These are phyloP conservation scores for Kalanchoe fedtschenkoi DNA, from an alignment of 164 flowering plant genomes.

Conservation along the genomic window DNA sequence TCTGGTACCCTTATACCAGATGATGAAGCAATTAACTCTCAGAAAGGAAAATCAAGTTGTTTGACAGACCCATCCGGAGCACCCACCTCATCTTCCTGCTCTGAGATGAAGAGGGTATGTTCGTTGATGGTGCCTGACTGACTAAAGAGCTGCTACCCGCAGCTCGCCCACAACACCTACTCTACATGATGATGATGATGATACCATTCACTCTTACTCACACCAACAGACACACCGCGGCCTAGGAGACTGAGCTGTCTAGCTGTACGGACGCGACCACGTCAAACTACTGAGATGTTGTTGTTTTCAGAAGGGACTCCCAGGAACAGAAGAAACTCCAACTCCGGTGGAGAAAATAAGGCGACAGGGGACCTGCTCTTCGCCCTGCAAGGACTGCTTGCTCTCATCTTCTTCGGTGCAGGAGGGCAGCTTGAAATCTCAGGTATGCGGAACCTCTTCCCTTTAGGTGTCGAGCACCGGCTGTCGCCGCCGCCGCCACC, in stretches of 20 bases:
- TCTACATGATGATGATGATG: too few species aligned
- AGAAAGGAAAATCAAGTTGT: neutral
- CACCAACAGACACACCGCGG: neutral
- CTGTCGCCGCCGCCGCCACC: neutral
- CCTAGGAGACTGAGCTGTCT: neutral
- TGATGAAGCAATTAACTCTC: too few species aligned
- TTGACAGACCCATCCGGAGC: too few species aligned
- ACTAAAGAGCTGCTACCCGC: too few species aligned
- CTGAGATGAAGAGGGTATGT: too few species aligned
- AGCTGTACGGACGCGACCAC: neutral
- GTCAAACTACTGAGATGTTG: neutral
- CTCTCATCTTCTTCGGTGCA: conserved; percentile 42
- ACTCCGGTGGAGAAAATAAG: conserved; percentile 42
- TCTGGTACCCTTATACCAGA: neutral
- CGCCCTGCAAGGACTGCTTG: conserved; percentile 8
- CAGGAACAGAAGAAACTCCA: conserved; percentile 50
- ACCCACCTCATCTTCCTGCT: too few species aligned
- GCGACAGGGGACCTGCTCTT: conserved; percentile 24
- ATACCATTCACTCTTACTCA: too few species aligned
- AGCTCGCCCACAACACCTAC: too few species aligned
- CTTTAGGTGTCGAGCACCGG: conserved; percentile 45
- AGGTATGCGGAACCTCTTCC: conserved; percentile 37
- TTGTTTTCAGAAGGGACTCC: too few species aligned
- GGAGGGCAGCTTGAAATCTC: conserved; percentile 47
- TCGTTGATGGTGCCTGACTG: too few species aligned